Evolutionary conservation across 352 stramenopile genomes (phyloP).

Genomic region (Pythium diclinum): DNA sequence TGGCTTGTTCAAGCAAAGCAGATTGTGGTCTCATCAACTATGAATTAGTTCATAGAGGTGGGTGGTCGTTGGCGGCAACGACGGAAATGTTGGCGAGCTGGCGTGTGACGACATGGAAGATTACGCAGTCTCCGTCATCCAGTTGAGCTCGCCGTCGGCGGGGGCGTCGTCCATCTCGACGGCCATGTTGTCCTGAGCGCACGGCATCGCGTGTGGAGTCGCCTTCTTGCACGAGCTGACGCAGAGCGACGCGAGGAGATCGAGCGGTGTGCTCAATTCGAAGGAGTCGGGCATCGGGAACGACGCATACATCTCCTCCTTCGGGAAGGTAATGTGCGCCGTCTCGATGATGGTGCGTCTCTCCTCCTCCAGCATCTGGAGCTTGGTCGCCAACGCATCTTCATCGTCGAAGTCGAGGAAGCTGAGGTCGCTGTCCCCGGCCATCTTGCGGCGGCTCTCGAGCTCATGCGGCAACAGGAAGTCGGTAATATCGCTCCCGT

Average conservation of each 20-base stretch:
- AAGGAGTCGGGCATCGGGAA: not conserved
- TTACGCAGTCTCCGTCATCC: constrained; percentile 5
- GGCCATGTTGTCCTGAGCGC: not conserved
- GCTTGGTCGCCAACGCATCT: not conserved
- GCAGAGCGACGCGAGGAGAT: constrained; percentile 3
- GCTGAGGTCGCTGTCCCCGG: not conserved
- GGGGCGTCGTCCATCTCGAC: not conserved
- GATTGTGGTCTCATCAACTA: constrained; percentile 5
- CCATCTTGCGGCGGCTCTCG: constrained; percentile 16
- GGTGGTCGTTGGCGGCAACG: not conserved
- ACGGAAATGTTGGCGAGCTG: not conserved
- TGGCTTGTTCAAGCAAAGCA: not conserved
- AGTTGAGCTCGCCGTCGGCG: not conserved
- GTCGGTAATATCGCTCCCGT: not conserved
- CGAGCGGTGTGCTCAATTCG: not conserved
- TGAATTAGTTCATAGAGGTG: constrained; percentile 8
- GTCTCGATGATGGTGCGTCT: constrained; percentile 1
- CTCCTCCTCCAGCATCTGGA: constrained; percentile 1
- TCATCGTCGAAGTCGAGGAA: not conserved
- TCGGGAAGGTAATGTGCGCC: not conserved
- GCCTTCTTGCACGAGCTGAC: constrained; percentile 3
- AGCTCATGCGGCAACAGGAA: constrained; percentile 29
- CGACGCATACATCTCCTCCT: constrained; percentile 3
- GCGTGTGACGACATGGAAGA: not conserved
- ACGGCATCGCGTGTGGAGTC: not conserved